Evolutionary conservation across 352 stramenopile genomes (phyloP).

Genomic region (Globisporangium apiculatum): DNA sequence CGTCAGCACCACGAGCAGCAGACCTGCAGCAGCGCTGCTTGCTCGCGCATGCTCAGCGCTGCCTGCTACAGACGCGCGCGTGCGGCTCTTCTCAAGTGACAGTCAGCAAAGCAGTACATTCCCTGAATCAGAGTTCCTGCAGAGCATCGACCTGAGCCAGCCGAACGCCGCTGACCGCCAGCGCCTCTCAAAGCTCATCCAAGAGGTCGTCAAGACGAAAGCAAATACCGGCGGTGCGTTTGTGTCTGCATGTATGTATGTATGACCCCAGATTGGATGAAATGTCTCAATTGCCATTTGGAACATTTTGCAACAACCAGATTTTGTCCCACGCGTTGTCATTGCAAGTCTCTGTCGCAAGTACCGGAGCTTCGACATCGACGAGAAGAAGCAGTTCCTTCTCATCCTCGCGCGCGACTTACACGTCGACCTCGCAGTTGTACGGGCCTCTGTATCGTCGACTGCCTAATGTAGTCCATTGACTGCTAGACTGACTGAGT

Average conservation of each 20-base stretch:
- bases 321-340: slow-evolving; percentile 75
- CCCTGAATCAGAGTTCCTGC: slow-evolving; percentile 34
- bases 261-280: no score
- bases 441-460: slow-evolving; percentile 9
- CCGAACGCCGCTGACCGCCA: slow-evolving; percentile 24
- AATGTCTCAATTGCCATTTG: no score
- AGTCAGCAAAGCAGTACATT: background rate
- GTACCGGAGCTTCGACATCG: slow-evolving; percentile 60
- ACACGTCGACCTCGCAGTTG: slow-evolving; percentile 47
- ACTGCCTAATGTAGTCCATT: background rate
- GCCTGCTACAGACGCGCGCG: background rate
- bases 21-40: background rate
- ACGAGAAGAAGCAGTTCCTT: slow-evolving; percentile 77
- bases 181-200: slow-evolving; percentile 59
- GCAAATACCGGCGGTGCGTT: slow-evolving; percentile 49
- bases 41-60: background rate
- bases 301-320: slow-evolving; percentile 13
- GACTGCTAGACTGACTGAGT: no score
- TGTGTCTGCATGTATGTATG: background rate
- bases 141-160: slow-evolving; percentile 39
- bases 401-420: slow-evolving; percentile 71
- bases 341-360: slow-evolving; percentile 59
- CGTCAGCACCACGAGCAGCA: background rate
- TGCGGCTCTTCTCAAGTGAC: background rate
- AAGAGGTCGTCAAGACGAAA: slow-evolving; percentile 64